Evolutionary conservation across 208 protist species (phyloP).

Genomic region (Phytomonas serpens): DNA sequence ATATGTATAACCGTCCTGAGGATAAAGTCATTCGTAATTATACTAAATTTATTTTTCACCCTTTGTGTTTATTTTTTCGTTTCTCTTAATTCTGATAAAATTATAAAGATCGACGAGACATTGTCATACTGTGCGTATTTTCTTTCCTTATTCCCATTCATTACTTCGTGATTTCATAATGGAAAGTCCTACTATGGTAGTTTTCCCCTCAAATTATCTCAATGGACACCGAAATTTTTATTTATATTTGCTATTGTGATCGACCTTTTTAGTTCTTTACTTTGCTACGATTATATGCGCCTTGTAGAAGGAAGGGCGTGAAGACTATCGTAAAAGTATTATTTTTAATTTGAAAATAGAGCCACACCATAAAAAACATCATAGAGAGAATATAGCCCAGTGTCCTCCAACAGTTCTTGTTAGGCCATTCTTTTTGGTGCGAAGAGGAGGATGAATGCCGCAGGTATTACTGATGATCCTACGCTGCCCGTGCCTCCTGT

Average conservation of each 20-base stretch:
- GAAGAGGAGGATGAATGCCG: constrained; percentile 31
- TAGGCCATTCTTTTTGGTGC: neutral
- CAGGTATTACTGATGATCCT: constrained; percentile 42
- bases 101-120: too few relatives aligned
- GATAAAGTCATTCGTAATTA: too few relatives aligned
- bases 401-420: neutral
- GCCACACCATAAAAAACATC: neutral
- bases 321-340: neutral
- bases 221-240: neutral
- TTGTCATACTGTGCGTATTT: too few relatives aligned
- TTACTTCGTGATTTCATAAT: neutral
- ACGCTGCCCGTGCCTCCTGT: constrained; percentile 29
- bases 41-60: too few relatives aligned
- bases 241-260: neutral
- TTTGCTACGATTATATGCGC: neutral
- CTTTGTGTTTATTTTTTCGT: too few relatives aligned
- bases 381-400: neutral
- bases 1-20: too few relatives aligned
- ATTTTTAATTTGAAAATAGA: neutral
- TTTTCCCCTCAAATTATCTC: neutral
- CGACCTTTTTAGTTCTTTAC: neutral
- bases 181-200: neutral
- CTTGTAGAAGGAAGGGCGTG: constrained; percentile 1
- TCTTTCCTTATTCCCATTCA: too few relatives aligned
- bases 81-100: too few relatives aligned